phyloP scores from a whole-genome alignment of 169 alveolate species.

The Perkinsus marinus region DNA sequence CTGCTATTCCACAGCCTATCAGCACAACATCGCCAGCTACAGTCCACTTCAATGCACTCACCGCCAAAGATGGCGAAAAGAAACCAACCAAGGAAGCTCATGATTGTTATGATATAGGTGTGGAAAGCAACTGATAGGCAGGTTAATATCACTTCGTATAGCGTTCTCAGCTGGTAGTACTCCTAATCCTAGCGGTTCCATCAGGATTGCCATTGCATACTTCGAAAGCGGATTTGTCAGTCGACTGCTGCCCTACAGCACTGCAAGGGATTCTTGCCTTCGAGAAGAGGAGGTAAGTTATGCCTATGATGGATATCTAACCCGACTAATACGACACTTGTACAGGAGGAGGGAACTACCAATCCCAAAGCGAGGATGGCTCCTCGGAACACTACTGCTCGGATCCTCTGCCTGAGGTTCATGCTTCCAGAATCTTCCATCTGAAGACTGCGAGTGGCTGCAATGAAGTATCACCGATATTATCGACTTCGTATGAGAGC shows the following conservation, averaged over 20 bases:
- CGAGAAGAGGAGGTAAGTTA: neutral
- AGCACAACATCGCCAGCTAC: neutral
- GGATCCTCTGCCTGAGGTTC: neutral
- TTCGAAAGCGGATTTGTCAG: neutral
- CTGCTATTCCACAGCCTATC: neutral
- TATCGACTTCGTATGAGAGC: neutral
- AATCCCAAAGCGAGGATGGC: neutral
- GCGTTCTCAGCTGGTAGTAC: neutral
- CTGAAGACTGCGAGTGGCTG: neutral
- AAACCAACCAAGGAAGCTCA: neutral
- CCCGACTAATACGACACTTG: neutral
- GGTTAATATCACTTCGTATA: no score
- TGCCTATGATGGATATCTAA: neutral
- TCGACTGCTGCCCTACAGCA: neutral
- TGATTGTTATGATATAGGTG: neutral
- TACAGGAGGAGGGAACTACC: neutral
- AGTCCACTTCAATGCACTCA: neutral
- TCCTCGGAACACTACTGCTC: neutral
- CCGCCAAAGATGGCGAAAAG: neutral
- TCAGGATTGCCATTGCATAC: neutral
- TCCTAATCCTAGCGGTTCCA: neutral
- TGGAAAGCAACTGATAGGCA: neutral
- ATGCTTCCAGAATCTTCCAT: neutral
- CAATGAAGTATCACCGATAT: neutral
- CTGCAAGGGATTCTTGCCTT: neutral